Conservation (phyloP, 441 rosid species). For the Metrosideros polymorpha region DNA sequence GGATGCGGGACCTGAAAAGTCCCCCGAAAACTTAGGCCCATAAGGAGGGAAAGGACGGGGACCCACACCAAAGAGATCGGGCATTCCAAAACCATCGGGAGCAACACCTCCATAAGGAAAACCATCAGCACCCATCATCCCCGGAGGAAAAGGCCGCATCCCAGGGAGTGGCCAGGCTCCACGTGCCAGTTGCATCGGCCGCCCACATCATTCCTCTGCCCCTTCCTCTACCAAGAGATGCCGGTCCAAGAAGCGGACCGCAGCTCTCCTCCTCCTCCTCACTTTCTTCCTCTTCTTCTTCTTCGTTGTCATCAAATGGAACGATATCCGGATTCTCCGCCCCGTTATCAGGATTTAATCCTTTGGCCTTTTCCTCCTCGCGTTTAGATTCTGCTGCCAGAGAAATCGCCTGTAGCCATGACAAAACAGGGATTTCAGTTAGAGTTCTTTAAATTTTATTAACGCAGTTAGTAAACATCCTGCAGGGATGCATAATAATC, state of each 20-base stretch:
- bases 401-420: constrained; percentile 54
- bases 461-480: not conserved
- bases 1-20: constrained; percentile 62
- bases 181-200: constrained; percentile 70
- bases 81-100: constrained; percentile 76
- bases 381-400: constrained; percentile 90
- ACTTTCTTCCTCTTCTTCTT: constrained; percentile 74
- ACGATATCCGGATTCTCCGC: constrained; percentile 95
- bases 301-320: constrained; percentile 97
- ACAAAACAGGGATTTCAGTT: not conserved
- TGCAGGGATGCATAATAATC: not conserved
- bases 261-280: constrained; percentile 80
- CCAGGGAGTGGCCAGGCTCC: constrained; percentile 86
- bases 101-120: constrained; percentile 63
- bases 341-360: constrained; percentile 66
- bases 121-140: constrained; percentile 83
- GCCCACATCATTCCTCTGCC: constrained; percentile 98
- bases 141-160: constrained; percentile 74
- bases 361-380: constrained; percentile 97
- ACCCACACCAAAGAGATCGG: constrained; percentile 70
- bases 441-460: not conserved
- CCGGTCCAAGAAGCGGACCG: constrained; percentile 13
- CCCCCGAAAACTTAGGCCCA: constrained; percentile 89
- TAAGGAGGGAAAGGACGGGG: constrained; percentile 78
- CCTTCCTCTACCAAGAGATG: constrained; percentile 76